Conservation (phyloP, 768 basidiomycete genomes). For the Tubosaeta brunneosetosa region DNA sequence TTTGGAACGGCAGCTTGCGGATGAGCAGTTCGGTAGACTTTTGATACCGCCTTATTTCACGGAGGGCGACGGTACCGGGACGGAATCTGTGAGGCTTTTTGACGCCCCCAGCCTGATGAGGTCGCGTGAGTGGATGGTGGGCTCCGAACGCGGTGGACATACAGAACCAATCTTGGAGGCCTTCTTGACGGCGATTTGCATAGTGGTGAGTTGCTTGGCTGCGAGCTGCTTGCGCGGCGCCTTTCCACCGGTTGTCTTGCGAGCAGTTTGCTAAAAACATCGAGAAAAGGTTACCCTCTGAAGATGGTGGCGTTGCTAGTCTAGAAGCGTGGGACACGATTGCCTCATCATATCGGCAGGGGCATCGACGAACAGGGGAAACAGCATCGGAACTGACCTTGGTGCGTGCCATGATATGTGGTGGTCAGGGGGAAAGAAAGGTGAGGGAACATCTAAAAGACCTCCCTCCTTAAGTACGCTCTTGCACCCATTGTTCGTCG, state of each 20-base stretch:
- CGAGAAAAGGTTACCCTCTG: constrained; percentile 28
- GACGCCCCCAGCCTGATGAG: constrained; percentile 64
- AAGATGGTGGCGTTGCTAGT: constrained; percentile 21
- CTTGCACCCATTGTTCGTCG: background rate
- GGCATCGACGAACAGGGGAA: constrained; percentile 7
- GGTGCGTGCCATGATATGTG: constrained; percentile 61
- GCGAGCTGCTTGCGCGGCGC: constrained; percentile 58
- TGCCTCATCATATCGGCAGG: constrained; percentile 4
- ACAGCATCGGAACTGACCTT: constrained; percentile 34
- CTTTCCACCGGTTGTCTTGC: constrained; percentile 72
- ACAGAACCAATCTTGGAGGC: constrained; percentile 36
- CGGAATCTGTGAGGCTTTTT: constrained; percentile 95
- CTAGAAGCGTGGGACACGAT: constrained; percentile 11
- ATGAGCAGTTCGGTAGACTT: constrained; percentile 92
- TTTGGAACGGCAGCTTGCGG: constrained; percentile 91
- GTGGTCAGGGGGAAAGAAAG: constrained; percentile 16
- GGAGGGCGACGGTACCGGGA: constrained; percentile 87
- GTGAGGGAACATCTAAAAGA: constrained; percentile 1
- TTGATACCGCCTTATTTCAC: constrained; percentile 63
- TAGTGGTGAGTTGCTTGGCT: constrained; percentile 61
- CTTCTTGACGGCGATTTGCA: constrained; percentile 79
- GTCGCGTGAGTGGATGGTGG: constrained; percentile 11
- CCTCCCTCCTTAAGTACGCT: constrained; percentile 14
- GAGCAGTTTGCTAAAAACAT: constrained; percentile 67
- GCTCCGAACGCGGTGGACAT: background rate